Conservation (phyloP, 192 early-diverging fungal species). For the Backusella sp. region DNA sequence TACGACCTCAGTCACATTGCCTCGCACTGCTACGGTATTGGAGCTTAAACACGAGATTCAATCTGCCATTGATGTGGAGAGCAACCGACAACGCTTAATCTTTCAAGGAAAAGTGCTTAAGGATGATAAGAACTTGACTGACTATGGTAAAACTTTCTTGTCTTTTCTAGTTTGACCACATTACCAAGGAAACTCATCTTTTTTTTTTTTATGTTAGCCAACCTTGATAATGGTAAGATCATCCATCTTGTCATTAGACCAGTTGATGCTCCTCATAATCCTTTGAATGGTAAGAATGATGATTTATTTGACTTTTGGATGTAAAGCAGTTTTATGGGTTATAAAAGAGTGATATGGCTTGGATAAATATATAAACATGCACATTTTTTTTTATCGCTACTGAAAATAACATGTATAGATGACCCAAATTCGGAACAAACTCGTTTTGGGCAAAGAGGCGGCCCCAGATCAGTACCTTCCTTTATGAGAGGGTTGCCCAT, state of each 20-base stretch:
- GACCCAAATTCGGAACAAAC: conserved; percentile 17
- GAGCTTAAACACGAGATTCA: conserved; percentile 46
- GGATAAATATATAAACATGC: too few species aligned
- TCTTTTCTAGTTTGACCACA: neutral
- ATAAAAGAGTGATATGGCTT: neutral
- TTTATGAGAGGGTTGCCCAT: conserved; percentile 18
- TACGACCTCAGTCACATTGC: conserved; percentile 40
- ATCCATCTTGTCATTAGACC: conserved; percentile 51
- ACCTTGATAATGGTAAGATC: conserved; percentile 46
- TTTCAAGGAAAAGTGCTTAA: conserved; percentile 46
- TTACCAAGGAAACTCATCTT: neutral
- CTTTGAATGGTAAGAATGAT: conserved; percentile 39
- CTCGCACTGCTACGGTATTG: conserved; percentile 39
- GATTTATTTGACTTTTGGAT: too few species aligned
- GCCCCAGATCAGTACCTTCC: neutral
- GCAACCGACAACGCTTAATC: conserved; percentile 46
- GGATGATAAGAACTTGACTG: conserved; percentile 41
- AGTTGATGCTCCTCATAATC: conserved; percentile 44
- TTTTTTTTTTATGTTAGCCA: conserved; percentile 15
- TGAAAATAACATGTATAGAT: conserved; percentile 11
- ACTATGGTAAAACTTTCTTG: conserved; percentile 34
- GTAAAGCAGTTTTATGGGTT: neutral
- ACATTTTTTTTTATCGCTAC: neutral
- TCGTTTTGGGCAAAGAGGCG: neutral
- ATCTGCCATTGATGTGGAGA: conserved; percentile 36